These are phyloP conservation scores for Uronychia setigera DNA, from an alignment of 73 alveolate species.

Conservation along the genomic window DNA sequence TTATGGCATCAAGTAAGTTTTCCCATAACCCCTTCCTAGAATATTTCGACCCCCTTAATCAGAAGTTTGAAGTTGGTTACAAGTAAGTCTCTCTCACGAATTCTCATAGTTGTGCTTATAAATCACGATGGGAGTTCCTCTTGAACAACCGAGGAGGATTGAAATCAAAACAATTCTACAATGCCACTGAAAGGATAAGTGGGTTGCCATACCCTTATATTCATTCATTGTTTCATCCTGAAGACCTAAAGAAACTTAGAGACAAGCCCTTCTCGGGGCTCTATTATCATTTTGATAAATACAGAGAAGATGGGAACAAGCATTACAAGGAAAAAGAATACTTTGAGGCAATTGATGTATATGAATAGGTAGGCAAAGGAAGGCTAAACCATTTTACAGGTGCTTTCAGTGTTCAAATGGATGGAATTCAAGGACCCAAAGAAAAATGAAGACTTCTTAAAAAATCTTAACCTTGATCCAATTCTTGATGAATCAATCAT, in stretches of 20 bases:
- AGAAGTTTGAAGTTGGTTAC: slow-evolving; percentile 19
- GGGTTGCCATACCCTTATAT: slow-evolving; percentile 17
- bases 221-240: slow-evolving; percentile 45
- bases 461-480: slow-evolving; percentile 31
- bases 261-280: slow-evolving; percentile 48
- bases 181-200: background rate
- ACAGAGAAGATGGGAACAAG: slow-evolving; percentile 38
- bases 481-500: slow-evolving; percentile 20
- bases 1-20: slow-evolving; percentile 16
- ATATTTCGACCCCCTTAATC: slow-evolving; percentile 32
- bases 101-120: slow-evolving; percentile 9
- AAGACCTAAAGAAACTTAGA: slow-evolving; percentile 39
- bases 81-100: background rate
- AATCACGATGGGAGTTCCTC: slow-evolving; percentile 37
- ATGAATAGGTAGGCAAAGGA: slow-evolving; percentile 7
- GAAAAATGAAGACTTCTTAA: slow-evolving; percentile 23
- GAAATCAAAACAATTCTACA: background rate
- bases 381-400: background rate
- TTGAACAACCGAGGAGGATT: slow-evolving; percentile 21
- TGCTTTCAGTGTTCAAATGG: slow-evolving; percentile 39
- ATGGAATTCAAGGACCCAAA: slow-evolving; percentile 29
- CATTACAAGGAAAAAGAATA: slow-evolving; percentile 17
- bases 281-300: slow-evolving; percentile 32
- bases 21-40: background rate
- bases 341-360: slow-evolving; percentile 31